Evolutionary conservation across 2,329 filamentous ascomycete genomes (phyloP), one percentile per base, ranked within the genome.

Genomic region (Fusarium marasasianum): DNA sequence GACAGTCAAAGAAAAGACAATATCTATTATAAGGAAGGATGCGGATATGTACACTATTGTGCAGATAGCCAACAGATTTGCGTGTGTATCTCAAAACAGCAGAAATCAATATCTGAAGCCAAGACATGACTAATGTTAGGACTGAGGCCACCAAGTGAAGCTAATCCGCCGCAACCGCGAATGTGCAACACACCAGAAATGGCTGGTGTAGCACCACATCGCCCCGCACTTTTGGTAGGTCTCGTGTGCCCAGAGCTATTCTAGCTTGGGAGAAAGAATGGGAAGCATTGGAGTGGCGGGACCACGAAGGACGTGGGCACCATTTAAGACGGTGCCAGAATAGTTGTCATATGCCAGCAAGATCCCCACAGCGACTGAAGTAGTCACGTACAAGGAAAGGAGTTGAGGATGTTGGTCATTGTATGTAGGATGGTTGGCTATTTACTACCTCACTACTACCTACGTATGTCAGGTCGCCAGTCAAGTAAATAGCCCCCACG

Each of bases 71-170:
- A 63, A 66, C 37, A 70, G 59, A 43, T 70, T 41, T 56, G 57
- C 38, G 50, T 54, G 48, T 62, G 24, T 57, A 48, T 60, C 59
- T 60, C 45, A 50, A 33, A 61, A 24, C 43, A 68, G 33, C 44
- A 53, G 59, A 26, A 57, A 47, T 41, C 56, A 29, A 17, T 17
- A 37, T 56, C 38, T 59, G n/a, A 58, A 44, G 24, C 33, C 51
- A 51, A 70, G 37, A 44, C 53, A 18, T 26, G 13, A 20, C 48
- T 24, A 24, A 14, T 12, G 31, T 44, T 26, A 38, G 48, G 41
- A 45, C 69, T 75, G 69, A 74, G 64, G 65, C 72, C 72, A 72
- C 47, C 59, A 66, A 72, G 37, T 61, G 50, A 58, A 51, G 55
- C 43, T 55, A 53, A 37, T 53, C 72, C 72, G 72, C 64, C 47